Percentiles rank a stretch among this genome's conserved stretches.
phyloP scores from a whole-genome alignment of 352 stramenopile species.

The Phytophthora lateralis region DNA sequence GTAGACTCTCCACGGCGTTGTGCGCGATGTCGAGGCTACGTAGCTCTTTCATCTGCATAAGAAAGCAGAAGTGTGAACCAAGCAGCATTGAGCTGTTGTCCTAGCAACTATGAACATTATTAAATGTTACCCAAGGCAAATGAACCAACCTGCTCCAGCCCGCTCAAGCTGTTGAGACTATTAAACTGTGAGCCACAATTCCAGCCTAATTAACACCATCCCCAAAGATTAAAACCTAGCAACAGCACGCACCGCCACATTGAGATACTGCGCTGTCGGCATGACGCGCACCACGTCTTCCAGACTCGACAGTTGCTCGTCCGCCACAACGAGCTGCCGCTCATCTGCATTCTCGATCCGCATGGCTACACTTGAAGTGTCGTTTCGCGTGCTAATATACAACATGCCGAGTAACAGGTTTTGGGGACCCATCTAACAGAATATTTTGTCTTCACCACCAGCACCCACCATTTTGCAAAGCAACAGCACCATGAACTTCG shows the following conservation, averaged over 20 bases:
- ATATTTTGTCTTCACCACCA: conserved; percentile 5
- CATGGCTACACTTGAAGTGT: conserved; percentile 37
- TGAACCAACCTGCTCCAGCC: conserved; percentile 50
- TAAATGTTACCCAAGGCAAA: background rate
- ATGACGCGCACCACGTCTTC: conserved; percentile 29
- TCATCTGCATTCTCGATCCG: conserved; percentile 44
- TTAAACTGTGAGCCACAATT: conserved; percentile 61
- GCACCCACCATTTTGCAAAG: conserved; percentile 12
- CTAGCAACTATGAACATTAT: background rate
- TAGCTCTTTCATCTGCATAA: conserved; percentile 44
- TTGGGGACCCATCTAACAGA: conserved; percentile 1
- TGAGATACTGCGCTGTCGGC: conserved; percentile 50
- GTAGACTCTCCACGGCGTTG: conserved; percentile 56
- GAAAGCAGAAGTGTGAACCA: background rate
- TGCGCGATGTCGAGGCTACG: conserved; percentile 67
- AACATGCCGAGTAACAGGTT: background rate
- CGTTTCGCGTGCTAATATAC: conserved; percentile 2
- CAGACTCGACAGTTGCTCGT: conserved; percentile 53
- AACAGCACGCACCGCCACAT: conserved; percentile 52
- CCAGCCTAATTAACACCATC: background rate
- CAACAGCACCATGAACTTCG: conserved; percentile 76
- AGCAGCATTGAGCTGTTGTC: background rate
- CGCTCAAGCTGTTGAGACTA: conserved; percentile 40
- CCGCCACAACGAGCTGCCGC: conserved; percentile 54
- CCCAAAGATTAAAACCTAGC: background rate